phyloP scores from a whole-genome alignment of 257 asterid species.

The Nicotiana paniculata region DNA sequence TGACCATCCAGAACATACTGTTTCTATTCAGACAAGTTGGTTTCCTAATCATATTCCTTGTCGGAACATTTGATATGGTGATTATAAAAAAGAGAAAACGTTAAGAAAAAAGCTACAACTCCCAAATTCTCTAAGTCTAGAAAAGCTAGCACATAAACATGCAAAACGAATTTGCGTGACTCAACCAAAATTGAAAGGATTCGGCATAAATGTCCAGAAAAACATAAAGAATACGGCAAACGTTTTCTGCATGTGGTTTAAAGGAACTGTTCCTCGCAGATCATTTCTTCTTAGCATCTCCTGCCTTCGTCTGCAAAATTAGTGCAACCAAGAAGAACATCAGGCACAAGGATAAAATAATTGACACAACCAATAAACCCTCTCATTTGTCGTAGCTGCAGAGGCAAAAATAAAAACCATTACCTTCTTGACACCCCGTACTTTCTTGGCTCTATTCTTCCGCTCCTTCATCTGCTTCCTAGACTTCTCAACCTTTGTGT shows the following conservation, averaged over 20 bases:
- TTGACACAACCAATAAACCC: not conserved
- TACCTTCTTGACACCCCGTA: slow-evolving; percentile 33
- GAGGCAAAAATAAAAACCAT: not conserved
- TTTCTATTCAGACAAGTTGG: not conserved
- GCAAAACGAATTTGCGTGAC: not conserved
- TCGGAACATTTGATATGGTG: not conserved
- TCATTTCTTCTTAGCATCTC: slow-evolving; percentile 27
- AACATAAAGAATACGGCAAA: not conserved
- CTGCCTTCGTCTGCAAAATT: slow-evolving; percentile 28
- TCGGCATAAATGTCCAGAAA: not conserved
- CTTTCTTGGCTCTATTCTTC: slow-evolving; percentile 28
- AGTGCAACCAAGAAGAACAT: not conserved
- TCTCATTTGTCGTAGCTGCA: not conserved
- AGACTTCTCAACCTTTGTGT: slow-evolving; percentile 32
- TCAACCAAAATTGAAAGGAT: slow-evolving; percentile 5
- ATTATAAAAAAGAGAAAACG: not conserved
- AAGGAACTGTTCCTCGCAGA: not conserved
- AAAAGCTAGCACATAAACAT: not conserved
- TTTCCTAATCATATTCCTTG: not conserved
- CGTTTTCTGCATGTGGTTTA: too few species aligned
- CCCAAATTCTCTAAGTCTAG: not conserved
- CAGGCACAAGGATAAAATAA: not conserved
- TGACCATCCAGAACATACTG: not conserved
- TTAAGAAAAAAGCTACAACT: not conserved
- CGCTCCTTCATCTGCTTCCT: slow-evolving; percentile 33